Conservation (phyloP, 106 monocot species). For the Narthecium ossifragum region DNA sequence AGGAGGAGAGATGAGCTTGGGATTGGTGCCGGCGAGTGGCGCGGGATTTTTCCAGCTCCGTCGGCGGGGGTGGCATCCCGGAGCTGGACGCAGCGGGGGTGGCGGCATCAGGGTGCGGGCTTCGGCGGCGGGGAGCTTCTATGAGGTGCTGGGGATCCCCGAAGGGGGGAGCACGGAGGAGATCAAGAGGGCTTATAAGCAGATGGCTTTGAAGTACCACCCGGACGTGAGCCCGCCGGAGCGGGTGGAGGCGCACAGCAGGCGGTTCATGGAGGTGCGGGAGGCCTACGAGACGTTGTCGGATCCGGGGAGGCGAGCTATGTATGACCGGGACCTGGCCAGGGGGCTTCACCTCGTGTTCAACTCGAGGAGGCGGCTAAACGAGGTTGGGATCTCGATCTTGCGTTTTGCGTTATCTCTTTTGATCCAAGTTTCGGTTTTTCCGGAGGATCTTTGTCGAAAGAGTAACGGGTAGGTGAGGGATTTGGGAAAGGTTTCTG, state of each 20-base stretch:
- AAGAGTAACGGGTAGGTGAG: no score
- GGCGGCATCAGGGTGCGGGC: constrained; percentile 10
- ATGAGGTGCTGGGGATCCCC: constrained; percentile 51
- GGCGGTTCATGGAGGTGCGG: constrained; percentile 72
- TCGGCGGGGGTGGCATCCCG: no score
- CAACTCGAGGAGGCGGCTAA: constrained; percentile 29
- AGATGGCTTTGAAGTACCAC: constrained; percentile 52
- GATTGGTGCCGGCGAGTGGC: not conserved
- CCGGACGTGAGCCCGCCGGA: constrained; percentile 72
- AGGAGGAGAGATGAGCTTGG: constrained; percentile 2
- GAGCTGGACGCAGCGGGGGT: not conserved
- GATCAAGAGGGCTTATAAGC: constrained; percentile 54
- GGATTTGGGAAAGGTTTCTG: no score
- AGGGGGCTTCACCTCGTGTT: constrained; percentile 53
- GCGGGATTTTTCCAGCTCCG: not conserved
- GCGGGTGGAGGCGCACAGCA: constrained; percentile 53
- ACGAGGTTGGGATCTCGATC: constrained; percentile 56
- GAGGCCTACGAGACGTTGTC: constrained; percentile 96
- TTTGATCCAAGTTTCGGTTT: no score
- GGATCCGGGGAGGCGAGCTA: constrained; percentile 57
- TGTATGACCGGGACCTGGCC: constrained; percentile 62
- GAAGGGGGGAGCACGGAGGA: constrained; percentile 28
- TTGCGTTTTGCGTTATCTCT: no score
- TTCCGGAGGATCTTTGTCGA: no score
- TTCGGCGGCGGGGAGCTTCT: constrained; percentile 26